These are phyloP conservation scores for Lactifluus echinatus DNA, from an alignment of 768 basidiomycete species.

Conservation along the genomic window DNA sequence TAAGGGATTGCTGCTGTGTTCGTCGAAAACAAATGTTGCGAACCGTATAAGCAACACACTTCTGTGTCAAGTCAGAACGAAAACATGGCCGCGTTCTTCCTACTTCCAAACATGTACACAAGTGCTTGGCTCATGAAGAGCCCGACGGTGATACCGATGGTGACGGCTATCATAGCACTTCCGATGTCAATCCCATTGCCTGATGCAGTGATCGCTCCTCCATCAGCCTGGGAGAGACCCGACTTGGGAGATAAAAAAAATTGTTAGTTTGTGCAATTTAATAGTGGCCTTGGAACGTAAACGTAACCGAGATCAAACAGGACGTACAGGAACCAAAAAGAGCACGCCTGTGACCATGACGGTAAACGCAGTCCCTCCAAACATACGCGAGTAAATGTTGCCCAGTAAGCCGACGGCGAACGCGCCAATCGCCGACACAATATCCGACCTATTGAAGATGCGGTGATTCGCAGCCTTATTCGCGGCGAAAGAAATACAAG, in stretches of 20 bases:
- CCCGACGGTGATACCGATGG: constrained; percentile 85
- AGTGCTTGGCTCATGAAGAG: constrained; percentile 82
- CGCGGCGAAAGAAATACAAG: constrained; percentile 67
- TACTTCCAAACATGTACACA: constrained; percentile 77
- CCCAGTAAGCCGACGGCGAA: constrained; percentile 74
- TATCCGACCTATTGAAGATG: constrained; percentile 76
- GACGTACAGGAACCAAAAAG: constrained; percentile 76
- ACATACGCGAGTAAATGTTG: constrained; percentile 72
- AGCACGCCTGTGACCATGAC: constrained; percentile 86
- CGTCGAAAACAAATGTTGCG: not conserved
- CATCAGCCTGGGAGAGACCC: constrained; percentile 69
- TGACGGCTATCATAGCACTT: constrained; percentile 82
- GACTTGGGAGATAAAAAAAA: constrained; percentile 38
- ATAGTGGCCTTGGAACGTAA: not conserved
- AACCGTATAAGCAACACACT: no score
- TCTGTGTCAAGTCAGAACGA: no score
- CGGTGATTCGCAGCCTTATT: constrained; percentile 80
- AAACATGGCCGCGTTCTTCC: constrained; percentile 80
- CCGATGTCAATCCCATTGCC: constrained; percentile 80
- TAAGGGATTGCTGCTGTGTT: not conserved
- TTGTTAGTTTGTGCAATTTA: constrained; percentile 2
- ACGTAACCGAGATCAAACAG: not conserved
- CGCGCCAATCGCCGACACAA: constrained; percentile 80
- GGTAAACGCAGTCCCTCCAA: constrained; percentile 83
- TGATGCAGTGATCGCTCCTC: constrained; percentile 65